Conservation (phyloP, 2,329 filamentous ascomycete species). For the Didymella keratinophila region DNA sequence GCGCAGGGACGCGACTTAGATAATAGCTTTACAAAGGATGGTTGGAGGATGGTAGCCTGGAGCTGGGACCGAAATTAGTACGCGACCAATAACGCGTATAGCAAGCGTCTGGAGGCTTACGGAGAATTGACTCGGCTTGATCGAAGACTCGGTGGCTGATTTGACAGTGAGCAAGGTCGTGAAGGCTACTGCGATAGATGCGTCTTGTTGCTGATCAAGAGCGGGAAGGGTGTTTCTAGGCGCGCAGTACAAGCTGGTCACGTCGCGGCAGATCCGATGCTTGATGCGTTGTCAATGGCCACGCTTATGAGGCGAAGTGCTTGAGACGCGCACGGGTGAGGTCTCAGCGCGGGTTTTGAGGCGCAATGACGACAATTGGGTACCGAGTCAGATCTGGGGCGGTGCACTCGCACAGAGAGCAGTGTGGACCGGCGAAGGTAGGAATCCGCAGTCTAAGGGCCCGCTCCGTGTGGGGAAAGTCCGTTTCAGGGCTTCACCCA, state of each 20-base stretch:
- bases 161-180: constrained; percentile 29
- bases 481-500: constrained; percentile 46
- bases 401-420: constrained; percentile 39
- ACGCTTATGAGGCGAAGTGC: constrained; percentile 49
- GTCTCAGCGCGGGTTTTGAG: constrained; percentile 42
- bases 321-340: constrained; percentile 42
- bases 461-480: constrained; percentile 48
- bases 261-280: constrained; percentile 49
- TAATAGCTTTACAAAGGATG: constrained; percentile 36
- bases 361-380: constrained; percentile 40
- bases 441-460: constrained; percentile 42
- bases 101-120: constrained; percentile 33
- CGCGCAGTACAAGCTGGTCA: constrained; percentile 44
- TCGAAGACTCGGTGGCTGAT: constrained; percentile 29
- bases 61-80: constrained; percentile 43
- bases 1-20: constrained; percentile 39
- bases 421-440: constrained; percentile 25
- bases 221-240: constrained; percentile 43
- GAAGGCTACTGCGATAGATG: constrained; percentile 33
- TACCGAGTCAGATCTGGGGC: constrained; percentile 40
- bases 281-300: constrained; percentile 56
- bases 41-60: constrained; percentile 44
- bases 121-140: constrained; percentile 29
- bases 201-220: constrained; percentile 44
- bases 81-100: constrained; percentile 38